phyloP scores from a whole-genome alignment of 2,329 filamentous ascomycete species.

The Aspergillus sp. region DNA sequence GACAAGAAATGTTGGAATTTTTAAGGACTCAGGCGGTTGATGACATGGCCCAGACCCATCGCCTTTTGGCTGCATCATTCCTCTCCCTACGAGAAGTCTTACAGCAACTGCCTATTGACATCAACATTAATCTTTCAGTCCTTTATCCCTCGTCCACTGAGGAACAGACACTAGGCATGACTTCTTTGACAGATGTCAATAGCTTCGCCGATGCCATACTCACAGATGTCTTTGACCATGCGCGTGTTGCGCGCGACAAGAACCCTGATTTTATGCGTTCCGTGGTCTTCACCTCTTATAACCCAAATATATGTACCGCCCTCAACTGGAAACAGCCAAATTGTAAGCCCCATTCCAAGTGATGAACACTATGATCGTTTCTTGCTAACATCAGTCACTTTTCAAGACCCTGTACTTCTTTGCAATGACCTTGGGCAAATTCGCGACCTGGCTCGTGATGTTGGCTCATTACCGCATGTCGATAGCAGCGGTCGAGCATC shows the following conservation, averaged over 20 bases:
- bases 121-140: conserved; percentile 89
- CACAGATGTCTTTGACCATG: conserved; percentile 85
- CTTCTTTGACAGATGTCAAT: conserved; percentile 78
- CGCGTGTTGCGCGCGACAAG: conserved; percentile 60
- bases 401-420: conserved; percentile 75
- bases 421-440: conserved; percentile 79
- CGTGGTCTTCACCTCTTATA: conserved; percentile 92
- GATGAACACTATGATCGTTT: neutral
- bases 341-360: conserved; percentile 53
- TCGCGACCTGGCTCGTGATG: conserved; percentile 33
- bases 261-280: conserved; percentile 73
- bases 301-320: conserved; percentile 82
- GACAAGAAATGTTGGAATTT: conserved; percentile 21
- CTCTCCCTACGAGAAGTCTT: conserved; percentile 76
- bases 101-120: conserved; percentile 65
- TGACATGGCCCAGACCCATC: conserved; percentile 62
- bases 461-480: conserved; percentile 39
- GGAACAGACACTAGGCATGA: conserved; percentile 64
- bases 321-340: conserved; percentile 99
- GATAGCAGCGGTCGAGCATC: conserved; percentile 65
- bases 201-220: conserved; percentile 78
- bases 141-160: conserved; percentile 76
- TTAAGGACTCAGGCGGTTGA: conserved; percentile 27
- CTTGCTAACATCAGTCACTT: neutral
- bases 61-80: conserved; percentile 68